phyloP scores from a whole-genome alignment of 441 rosid species.

The Gossypium laxum region DNA sequence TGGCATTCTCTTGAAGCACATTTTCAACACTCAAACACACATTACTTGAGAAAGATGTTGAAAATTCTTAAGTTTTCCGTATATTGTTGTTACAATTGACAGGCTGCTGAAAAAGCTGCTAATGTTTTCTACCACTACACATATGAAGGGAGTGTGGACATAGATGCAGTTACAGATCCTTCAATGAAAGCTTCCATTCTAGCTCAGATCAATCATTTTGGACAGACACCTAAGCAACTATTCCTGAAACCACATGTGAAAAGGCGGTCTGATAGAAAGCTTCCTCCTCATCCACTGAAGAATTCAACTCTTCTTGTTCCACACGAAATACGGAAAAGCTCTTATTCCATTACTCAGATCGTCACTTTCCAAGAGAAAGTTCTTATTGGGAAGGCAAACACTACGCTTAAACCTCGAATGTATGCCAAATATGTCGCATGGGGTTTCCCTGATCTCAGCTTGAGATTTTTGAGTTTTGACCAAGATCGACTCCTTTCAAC shows the following conservation, averaged over 20 bases:
- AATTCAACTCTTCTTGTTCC: conserved; percentile 72
- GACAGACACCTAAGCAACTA: conserved; percentile 79
- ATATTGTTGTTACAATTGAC: conserved; percentile 22
- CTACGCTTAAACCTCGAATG: conserved; percentile 77
- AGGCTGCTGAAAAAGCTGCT: conserved; percentile 86
- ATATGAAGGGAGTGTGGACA: conserved; percentile 74
- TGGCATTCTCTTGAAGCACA: conserved; percentile 12
- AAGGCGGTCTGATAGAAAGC: conserved; percentile 59
- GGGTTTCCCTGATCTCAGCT: conserved; percentile 96
- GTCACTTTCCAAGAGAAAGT: conserved; percentile 68
- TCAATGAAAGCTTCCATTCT: conserved; percentile 79
- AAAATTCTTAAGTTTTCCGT: not conserved
- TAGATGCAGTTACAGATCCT: conserved; percentile 71
- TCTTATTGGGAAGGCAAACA: conserved; percentile 62
- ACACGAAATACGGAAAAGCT: conserved; percentile 67
- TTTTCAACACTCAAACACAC: not conserved
- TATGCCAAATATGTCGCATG: conserved; percentile 78
- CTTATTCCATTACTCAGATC: conserved; percentile 72
- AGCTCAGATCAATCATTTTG: conserved; percentile 79
- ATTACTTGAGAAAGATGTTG: not conserved
- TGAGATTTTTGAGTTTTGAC: conserved; percentile 95
- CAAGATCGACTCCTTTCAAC: conserved; percentile 87
- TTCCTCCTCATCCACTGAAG: conserved; percentile 80
- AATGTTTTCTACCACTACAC: conserved; percentile 92
- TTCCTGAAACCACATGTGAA: conserved; percentile 64